Percentiles rank a stretch among this genome's conserved stretches.
phyloP scores from a whole-genome alignment of 768 basidiomycete genomes.

The Tulasnella sp. region DNA sequence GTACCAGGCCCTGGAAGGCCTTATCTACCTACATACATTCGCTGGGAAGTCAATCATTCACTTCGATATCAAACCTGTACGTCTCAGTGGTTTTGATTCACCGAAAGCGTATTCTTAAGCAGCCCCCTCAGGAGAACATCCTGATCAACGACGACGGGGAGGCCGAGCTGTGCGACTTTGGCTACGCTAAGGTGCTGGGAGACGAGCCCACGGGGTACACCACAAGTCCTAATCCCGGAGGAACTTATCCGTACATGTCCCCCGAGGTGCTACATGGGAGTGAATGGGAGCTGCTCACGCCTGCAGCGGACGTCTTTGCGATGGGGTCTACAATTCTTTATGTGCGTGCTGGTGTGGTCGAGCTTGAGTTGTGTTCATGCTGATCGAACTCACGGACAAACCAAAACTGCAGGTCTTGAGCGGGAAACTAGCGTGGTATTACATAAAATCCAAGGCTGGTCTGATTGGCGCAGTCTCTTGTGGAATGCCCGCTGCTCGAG shows the following conservation, averaged over 20 bases:
- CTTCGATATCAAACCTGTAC: conserved; percentile 15
- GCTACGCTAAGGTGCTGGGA: neutral
- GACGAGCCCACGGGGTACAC: conserved; percentile 13
- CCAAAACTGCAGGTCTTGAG: neutral
- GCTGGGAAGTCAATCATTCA: neutral
- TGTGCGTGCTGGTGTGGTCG: neutral
- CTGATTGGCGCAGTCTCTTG: neutral
- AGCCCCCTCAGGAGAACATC: neutral
- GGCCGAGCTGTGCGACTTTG: conserved; percentile 28
- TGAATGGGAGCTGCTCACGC: neutral
- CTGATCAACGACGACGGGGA: conserved; percentile 13
- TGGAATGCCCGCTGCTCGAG: neutral
- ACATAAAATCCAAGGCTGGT: neutral
- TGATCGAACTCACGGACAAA: neutral
- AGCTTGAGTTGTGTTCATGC: neutral
- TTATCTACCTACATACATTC: neutral
- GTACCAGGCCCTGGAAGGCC: conserved; percentile 15
- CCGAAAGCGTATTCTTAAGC: neutral
- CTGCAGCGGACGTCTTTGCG: conserved; percentile 4
- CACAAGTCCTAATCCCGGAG: neutral
- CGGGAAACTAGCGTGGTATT: neutral
- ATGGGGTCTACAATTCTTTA: neutral
- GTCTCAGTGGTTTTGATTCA: neutral
- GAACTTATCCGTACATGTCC: neutral
- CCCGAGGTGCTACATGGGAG: conserved; percentile 7